These are phyloP conservation scores for Jackrogersella multiformis DNA, from an alignment of 495 filamentous ascomycete species.

Conservation along the genomic window DNA sequence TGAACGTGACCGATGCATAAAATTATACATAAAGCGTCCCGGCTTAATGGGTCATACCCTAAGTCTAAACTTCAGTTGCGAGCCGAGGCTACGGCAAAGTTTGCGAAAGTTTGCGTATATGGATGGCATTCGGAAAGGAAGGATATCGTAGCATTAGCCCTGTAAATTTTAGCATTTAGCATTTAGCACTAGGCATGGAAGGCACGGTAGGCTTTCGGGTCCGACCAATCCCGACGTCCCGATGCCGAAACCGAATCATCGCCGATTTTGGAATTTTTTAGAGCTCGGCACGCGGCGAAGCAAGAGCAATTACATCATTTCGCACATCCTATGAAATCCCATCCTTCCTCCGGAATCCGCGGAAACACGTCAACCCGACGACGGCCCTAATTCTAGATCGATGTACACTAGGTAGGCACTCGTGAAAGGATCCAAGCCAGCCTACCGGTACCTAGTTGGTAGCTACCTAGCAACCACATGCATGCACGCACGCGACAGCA, in stretches of 20 bases:
- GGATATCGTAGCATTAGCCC: background rate
- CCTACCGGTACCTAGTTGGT: no score
- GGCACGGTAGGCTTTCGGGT: slow-evolving; percentile 15
- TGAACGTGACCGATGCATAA: background rate
- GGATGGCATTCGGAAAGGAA: background rate
- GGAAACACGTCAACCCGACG: slow-evolving; percentile 12
- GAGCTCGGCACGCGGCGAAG: slow-evolving; percentile 1
- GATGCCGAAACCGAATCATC: slow-evolving; percentile 24
- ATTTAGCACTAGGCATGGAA: background rate
- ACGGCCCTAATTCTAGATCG: background rate
- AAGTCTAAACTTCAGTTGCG: background rate
- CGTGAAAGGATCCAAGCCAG: no score
- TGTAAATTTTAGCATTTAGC: background rate
- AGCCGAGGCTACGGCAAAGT: slow-evolving; percentile 15
- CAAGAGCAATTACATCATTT: slow-evolving; percentile 23
- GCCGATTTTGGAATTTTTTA: slow-evolving; percentile 8
- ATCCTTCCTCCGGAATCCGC: slow-evolving; percentile 19
- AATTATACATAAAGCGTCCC: background rate
- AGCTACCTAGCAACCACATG: no score
- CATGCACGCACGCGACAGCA: background rate
- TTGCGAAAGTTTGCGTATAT: background rate
- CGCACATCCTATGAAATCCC: background rate
- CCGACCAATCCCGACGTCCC: slow-evolving; percentile 16
- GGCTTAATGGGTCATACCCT: background rate
- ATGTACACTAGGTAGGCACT: no score